Evolutionary conservation across 306 rosid species (phyloP).

Genomic region (Fragaria ananassa): DNA sequence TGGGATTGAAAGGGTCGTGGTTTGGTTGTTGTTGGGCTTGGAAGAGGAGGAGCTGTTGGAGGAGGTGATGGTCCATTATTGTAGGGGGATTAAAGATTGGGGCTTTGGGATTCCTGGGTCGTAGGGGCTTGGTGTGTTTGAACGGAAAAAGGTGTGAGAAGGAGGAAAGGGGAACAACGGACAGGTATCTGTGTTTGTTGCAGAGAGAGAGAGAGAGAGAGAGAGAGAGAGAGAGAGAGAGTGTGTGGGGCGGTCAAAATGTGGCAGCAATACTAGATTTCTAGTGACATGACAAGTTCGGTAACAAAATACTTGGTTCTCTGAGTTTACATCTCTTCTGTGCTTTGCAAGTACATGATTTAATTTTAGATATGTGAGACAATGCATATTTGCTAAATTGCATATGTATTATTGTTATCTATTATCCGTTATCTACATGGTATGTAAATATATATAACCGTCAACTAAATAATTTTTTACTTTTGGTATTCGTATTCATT

Average conservation of each 20-base stretch:
- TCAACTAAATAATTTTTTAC: too few relatives aligned
- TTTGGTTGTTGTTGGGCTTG: neutral
- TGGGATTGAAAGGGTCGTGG: neutral
- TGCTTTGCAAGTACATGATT: too few relatives aligned
- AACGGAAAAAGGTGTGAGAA: too few relatives aligned
- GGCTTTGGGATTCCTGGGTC: neutral
- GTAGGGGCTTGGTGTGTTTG: neutral
- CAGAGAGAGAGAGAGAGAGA: neutral
- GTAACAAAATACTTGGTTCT: too few relatives aligned
- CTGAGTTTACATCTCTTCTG: too few relatives aligned
- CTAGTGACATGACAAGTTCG: neutral
- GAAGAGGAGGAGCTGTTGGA: neutral
- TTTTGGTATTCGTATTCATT: too few relatives aligned
- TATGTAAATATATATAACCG: too few relatives aligned
- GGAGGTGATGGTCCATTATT: conserved; percentile 1
- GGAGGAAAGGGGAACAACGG: too few relatives aligned
- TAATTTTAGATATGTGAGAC: too few relatives aligned
- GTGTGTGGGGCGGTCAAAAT: neutral
- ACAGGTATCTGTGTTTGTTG: neutral
- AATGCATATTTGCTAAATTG: too few relatives aligned
- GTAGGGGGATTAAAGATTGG: neutral
- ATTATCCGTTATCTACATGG: too few relatives aligned
- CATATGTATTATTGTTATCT: too few relatives aligned
- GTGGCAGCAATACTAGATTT: neutral
- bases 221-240: neutral